Percentiles rank a stretch among this genome's conserved stretches.
phyloP scores from a whole-genome alignment of 2,329 filamentous ascomycete species.

The Aspergillus nomiae region DNA sequence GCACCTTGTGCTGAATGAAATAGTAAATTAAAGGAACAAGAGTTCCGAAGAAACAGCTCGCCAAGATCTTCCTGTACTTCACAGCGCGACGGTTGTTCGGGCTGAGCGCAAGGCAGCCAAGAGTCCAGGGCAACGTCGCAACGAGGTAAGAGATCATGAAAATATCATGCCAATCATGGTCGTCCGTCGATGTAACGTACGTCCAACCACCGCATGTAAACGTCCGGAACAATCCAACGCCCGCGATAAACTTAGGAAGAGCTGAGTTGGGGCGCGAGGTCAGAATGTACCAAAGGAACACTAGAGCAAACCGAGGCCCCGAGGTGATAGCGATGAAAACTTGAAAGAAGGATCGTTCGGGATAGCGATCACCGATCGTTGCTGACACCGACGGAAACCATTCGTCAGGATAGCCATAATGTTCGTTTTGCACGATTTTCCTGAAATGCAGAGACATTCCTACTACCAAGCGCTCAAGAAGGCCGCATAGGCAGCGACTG shows the following conservation, averaged over 20 bases:
- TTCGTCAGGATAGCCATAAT: conserved; percentile 90
- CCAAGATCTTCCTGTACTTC: conserved; percentile 85
- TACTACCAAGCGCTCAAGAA: conserved; percentile 85
- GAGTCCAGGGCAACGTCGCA: conserved; percentile 90
- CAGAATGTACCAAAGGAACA: conserved; percentile 88
- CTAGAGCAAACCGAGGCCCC: conserved; percentile 85
- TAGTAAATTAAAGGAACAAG: conserved; percentile 91
- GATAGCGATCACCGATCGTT: conserved; percentile 96
- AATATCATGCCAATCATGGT: conserved; percentile 98
- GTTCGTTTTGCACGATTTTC: conserved; percentile 97
- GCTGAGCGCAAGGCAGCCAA: conserved; percentile 85
- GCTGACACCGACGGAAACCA: conserved; percentile 97
- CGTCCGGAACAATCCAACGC: conserved; percentile 81
- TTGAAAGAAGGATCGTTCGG: conserved; percentile 95
- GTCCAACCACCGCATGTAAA: conserved; percentile 97
- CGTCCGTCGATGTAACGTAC: conserved; percentile 96
- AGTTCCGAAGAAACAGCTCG: conserved; percentile 83
- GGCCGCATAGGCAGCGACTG: conserved; percentile 75
- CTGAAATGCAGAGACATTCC: conserved; percentile 83
- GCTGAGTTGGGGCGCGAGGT: conserved; percentile 73
- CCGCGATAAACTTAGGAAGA: conserved; percentile 79
- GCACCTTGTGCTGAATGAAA: conserved; percentile 98
- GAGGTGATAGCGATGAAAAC: conserved; percentile 96
- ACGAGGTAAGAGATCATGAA: conserved; percentile 99
- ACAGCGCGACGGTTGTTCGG: conserved; percentile 80